Evolutionary conservation across 495 filamentous ascomycete species (phyloP).

Genomic region (Talaromyces trachyspermus): DNA sequence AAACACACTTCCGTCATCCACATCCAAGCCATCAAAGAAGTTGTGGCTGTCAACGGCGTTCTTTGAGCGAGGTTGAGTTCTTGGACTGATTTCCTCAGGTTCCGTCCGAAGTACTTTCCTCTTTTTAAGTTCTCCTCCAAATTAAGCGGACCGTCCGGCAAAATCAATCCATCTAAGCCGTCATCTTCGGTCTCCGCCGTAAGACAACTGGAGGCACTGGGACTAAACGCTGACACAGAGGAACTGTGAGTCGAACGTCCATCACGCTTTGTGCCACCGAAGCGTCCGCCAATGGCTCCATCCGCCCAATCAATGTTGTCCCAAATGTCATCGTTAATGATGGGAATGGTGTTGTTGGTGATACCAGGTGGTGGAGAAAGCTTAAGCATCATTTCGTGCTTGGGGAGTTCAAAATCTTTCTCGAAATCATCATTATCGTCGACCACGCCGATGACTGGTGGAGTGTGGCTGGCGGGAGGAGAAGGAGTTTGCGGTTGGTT

Average conservation of each 20-base stretch:
- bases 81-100: constrained; percentile 14
- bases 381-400: constrained; percentile 46
- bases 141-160: constrained; percentile 76
- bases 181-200: constrained; percentile 95
- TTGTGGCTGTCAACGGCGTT: constrained; percentile 47
- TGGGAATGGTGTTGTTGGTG: constrained; percentile 49
- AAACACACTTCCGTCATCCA: constrained; percentile 77
- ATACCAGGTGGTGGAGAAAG: constrained; percentile 53
- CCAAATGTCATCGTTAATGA: constrained; percentile 61
- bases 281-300: constrained; percentile 80
- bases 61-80: constrained; percentile 1
- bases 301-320: constrained; percentile 88
- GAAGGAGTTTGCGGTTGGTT: not conserved
- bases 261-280: constrained; percentile 76
- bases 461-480: constrained; percentile 32
- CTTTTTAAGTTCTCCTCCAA: constrained; percentile 69
- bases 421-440: constrained; percentile 62
- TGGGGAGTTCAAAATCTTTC: constrained; percentile 67
- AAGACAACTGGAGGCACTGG: constrained; percentile 81
- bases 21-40: constrained; percentile 79
- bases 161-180: constrained; percentile 71
- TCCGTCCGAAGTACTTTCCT: constrained; percentile 44
- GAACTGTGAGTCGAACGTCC: constrained; percentile 72
- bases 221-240: constrained; percentile 79
- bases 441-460: constrained; percentile 42